Percentiles rank a stretch among this genome's conserved stretches.
These are phyloP conservation scores for Dryas alaskensis DNA, from an alignment of 306 rosid species.

Conservation along the genomic window DNA sequence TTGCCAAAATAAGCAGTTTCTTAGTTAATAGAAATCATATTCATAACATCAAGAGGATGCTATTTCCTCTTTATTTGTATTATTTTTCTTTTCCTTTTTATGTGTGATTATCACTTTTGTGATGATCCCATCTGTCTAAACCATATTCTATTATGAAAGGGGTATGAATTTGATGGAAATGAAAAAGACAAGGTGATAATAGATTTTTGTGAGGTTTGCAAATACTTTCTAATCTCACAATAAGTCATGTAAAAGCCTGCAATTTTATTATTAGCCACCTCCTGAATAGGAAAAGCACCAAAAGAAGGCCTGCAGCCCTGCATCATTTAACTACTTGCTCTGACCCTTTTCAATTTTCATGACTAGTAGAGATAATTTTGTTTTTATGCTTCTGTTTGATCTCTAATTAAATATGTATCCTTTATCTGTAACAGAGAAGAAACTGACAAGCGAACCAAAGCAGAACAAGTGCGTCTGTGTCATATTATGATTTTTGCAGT, in stretches of 20 bases:
- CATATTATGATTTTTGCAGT: conserved; percentile 55
- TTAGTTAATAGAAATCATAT: background rate
- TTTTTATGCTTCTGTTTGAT: conserved; percentile 4
- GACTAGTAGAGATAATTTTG: conserved; percentile 11
- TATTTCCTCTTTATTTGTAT: background rate
- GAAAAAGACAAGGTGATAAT: background rate
- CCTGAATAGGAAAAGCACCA: conserved; percentile 1
- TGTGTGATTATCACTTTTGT: background rate
- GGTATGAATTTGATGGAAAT: background rate
- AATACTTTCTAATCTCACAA: background rate
- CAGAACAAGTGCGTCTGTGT: conserved; percentile 70
- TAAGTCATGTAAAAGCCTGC: background rate
- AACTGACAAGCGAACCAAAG: conserved; percentile 41
- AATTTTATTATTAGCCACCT: background rate
- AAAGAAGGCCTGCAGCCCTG: background rate
- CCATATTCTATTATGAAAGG: background rate
- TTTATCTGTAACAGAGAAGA: conserved; percentile 64
- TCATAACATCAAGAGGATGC: background rate
- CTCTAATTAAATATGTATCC: conserved; percentile 8
- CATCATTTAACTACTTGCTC: background rate
- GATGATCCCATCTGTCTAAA: background rate
- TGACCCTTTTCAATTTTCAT: background rate
- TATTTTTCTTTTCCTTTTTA: background rate
- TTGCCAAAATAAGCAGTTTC: background rate
- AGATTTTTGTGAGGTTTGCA: background rate